These are phyloP conservation scores for Ascocoryne sarcoides DNA, from an alignment of 2,329 filamentous ascomycete species.

Conservation along the genomic window DNA sequence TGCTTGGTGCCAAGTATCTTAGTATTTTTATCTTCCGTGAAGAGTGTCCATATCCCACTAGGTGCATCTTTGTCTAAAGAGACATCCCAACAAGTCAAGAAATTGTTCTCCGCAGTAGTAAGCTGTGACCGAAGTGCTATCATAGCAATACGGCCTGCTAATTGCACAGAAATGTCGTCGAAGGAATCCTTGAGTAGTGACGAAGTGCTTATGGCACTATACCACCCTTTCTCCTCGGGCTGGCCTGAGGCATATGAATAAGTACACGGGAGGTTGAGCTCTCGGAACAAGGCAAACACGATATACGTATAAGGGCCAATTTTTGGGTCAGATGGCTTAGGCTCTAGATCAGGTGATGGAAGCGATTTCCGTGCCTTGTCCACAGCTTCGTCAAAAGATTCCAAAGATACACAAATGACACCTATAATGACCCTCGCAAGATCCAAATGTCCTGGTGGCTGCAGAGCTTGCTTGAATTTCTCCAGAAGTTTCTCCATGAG, in stretches of 20 bases:
- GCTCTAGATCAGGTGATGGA: background rate
- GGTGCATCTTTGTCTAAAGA: background rate
- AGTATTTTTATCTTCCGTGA: constrained; percentile 3
- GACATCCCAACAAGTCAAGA: constrained; percentile 6
- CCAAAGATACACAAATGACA: constrained; percentile 16
- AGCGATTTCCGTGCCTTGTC: constrained; percentile 2
- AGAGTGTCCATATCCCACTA: constrained; percentile 14
- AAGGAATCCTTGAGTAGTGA: background rate
- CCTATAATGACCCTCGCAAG: constrained; percentile 20
- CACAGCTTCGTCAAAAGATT: constrained; percentile 19
- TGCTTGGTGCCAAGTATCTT: constrained; percentile 4
- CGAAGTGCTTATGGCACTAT: background rate
- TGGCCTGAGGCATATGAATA: background rate
- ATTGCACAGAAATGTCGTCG: constrained; percentile 11
- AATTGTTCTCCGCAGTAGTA: constrained; percentile 14
- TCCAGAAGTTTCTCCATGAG: constrained; percentile 13
- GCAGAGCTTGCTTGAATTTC: constrained; percentile 11
- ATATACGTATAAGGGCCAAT: constrained; percentile 16
- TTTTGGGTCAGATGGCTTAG: background rate
- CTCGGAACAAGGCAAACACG: constrained; percentile 10
- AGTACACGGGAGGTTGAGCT: constrained; percentile 7
- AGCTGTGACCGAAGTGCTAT: constrained; percentile 13
- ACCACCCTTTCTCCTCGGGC: background rate
- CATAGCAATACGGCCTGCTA: constrained; percentile 19
- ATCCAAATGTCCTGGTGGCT: constrained; percentile 9